Conservation (phyloP, 2,329 filamentous ascomycete species). For the Hymenoscyphus linearis region DNA sequence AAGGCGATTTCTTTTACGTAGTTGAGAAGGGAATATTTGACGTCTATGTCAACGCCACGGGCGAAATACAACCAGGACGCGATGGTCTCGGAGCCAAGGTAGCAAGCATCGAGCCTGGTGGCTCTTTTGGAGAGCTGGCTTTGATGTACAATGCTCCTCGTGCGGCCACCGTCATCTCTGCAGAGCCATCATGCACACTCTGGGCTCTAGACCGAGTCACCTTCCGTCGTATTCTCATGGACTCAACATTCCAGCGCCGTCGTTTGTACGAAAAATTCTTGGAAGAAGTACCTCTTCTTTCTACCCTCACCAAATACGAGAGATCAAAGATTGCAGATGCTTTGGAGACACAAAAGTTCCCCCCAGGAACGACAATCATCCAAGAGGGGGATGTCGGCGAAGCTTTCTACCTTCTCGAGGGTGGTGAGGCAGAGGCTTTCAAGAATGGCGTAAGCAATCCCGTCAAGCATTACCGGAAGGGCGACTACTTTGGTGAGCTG, state of each 20-base stretch:
- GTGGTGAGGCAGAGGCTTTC: constrained; percentile 79
- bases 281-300: constrained; percentile 83
- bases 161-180: constrained; percentile 86
- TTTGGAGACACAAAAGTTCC: constrained; percentile 83
- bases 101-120: constrained; percentile 74
- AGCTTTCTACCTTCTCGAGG: constrained; percentile 86
- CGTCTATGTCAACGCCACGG: constrained; percentile 78
- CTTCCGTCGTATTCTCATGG: constrained; percentile 97
- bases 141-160: constrained; percentile 98
- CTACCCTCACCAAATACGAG: constrained; percentile 82
- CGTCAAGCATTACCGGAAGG: constrained; percentile 80
- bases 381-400: constrained; percentile 85
- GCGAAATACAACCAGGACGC: constrained; percentile 70
- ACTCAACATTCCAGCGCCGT: constrained; percentile 90
- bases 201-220: constrained; percentile 96
- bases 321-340: constrained; percentile 97
- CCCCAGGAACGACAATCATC: constrained; percentile 78
- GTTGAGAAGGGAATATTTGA: constrained; percentile 89
- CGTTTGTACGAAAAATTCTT: constrained; percentile 97
- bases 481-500: constrained; percentile 95
- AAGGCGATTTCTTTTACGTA: constrained; percentile 96
- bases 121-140: constrained; percentile 93
- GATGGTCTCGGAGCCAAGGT: constrained; percentile 83
- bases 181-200: constrained; percentile 70
- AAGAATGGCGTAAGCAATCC: constrained; percentile 66